Base-by-base conservation (phyloP, 305 asterid species). In the Nicotiana rustica region DNA sequence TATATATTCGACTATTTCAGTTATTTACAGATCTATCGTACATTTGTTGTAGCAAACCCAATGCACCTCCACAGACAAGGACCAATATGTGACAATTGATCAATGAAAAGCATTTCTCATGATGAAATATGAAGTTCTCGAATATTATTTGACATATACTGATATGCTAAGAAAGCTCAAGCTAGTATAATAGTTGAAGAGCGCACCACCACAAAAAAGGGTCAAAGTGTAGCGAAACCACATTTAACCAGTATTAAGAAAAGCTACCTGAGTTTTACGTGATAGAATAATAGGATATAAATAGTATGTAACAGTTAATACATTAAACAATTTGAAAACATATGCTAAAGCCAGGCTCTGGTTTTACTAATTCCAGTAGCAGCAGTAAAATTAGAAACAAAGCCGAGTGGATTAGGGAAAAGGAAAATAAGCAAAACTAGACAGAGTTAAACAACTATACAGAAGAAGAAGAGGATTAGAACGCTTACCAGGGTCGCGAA, bases 401-500 rank as follows among this genome's bases (percentile, higher is more conserved):
- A 41, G 10, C 60, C 44, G 59, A 70, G 2, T 2, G 60, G 1
- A 19, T 12, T 44, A 70, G 18, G 77, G 36, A 41, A 18, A 70
- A 0, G 12, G 3, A 38, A 70, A 57, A 18, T 14, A 70, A 35
- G 52, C 10, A 49, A 2, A 56, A 12, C 47, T 31, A 52, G 9
- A 67, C 14, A 67, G 68, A 33, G n/a, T 10, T 1, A 13, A 17
- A 73, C 36, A 64, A 17, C 1, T 75, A 79, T 13, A 31, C 83
- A 60, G 55, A 33, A 82, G 49, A 25, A 25, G 29, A 59, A 55
- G 81, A 55, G 41, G 25, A 73, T 31, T 68, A 69, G 85, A 84
- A 81, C 31, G 82, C 90, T 92, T 73, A 96, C 99, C 94, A 12
- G 98, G 98, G 92, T 96, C 97, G 89, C 99, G 98, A 15, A 96